phyloP scores from a whole-genome alignment of 1,284 basidiomycete species.

The Sporisorium exsertum region DNA sequence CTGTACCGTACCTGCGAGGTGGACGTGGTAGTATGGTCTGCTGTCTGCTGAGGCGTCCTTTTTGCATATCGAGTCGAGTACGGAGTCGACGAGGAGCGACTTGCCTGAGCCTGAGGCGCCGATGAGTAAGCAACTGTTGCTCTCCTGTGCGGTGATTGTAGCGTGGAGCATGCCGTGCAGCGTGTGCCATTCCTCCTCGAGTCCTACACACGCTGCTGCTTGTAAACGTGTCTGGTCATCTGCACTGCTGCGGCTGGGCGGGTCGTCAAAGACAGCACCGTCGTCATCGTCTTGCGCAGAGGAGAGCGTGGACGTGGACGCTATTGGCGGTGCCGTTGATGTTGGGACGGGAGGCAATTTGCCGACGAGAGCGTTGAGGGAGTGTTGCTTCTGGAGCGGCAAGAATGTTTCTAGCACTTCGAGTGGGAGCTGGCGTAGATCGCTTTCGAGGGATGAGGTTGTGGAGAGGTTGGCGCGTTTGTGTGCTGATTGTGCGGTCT shows the following conservation, averaged over 20 bases:
- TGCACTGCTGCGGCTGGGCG: not conserved
- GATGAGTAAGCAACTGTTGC: conserved; percentile 64
- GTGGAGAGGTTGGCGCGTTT: conserved; percentile 12
- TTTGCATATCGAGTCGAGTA: conserved; percentile 33
- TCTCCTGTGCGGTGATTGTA: conserved; percentile 53
- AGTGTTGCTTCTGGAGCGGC: conserved; percentile 24
- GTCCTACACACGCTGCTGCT: conserved; percentile 48
- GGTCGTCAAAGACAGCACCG: conserved; percentile 15
- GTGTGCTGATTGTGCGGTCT: not conserved
- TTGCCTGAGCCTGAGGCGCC: conserved; percentile 62
- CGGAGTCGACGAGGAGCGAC: conserved; percentile 54
- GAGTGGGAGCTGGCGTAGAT: conserved; percentile 16
- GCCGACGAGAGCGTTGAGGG: conserved; percentile 32
- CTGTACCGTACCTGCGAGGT: conserved; percentile 54
- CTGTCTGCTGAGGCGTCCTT: not conserved
- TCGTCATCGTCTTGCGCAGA: conserved; percentile 12
- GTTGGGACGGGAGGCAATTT: conserved; percentile 13
- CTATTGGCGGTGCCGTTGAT: not conserved
- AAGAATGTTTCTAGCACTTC: conserved; percentile 13
- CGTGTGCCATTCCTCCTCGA: conserved; percentile 50
- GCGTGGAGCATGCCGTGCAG: conserved; percentile 49
- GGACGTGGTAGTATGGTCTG: conserved; percentile 50
- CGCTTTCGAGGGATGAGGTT: not conserved
- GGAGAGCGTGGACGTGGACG: conserved; percentile 1
- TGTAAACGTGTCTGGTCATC: conserved; percentile 7